Conservation (phyloP, 805 yeast species). For the Cyberlindnera galapagoensis region DNA sequence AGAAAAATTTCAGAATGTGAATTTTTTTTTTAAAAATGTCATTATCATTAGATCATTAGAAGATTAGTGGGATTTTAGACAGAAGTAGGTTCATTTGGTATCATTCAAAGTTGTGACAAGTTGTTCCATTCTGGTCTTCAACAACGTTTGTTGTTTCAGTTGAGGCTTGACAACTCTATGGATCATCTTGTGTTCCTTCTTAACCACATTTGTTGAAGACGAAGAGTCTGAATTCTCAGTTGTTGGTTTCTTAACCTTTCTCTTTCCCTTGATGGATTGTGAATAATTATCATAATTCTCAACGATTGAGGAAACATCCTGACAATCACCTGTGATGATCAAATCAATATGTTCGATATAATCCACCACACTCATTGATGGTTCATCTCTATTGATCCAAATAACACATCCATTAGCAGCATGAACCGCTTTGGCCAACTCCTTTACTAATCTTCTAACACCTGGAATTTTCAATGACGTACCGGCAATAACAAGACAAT, state of each 20-base stretch:
- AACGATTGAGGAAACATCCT: conserved; percentile 36
- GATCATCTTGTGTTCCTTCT: conserved; percentile 1
- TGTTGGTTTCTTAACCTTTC: conserved; percentile 4
- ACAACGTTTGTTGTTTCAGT: conserved; percentile 6
- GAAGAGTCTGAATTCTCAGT: not conserved
- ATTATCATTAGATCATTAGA: not conserved
- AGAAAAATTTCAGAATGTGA: too few relatives aligned
- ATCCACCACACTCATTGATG: conserved; percentile 42
- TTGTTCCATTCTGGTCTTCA: conserved; percentile 19
- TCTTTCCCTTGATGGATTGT: conserved; percentile 3
- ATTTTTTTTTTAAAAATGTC: too few relatives aligned
- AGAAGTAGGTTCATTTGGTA: conserved; percentile 8
- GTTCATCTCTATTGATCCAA: conserved; percentile 56
- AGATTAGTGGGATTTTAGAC: conserved; percentile 1
- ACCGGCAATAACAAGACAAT: conserved; percentile 75
- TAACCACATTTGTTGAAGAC: too few relatives aligned
- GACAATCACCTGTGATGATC: conserved; percentile 62
- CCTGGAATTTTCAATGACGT: conserved; percentile 81
- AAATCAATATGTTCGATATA: conserved; percentile 49
- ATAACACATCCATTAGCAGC: conserved; percentile 51
- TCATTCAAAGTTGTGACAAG: conserved; percentile 18
- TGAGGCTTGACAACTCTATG: conserved; percentile 7
- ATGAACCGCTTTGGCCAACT: conserved; percentile 51
- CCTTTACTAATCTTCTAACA: conserved; percentile 53
- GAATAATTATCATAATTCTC: conserved; percentile 20